Evolutionary conservation across 2,329 filamentous ascomycete species (phyloP), one percentile per base, ranked within the genome.

Genomic region (Venturia oleaginea): DNA sequence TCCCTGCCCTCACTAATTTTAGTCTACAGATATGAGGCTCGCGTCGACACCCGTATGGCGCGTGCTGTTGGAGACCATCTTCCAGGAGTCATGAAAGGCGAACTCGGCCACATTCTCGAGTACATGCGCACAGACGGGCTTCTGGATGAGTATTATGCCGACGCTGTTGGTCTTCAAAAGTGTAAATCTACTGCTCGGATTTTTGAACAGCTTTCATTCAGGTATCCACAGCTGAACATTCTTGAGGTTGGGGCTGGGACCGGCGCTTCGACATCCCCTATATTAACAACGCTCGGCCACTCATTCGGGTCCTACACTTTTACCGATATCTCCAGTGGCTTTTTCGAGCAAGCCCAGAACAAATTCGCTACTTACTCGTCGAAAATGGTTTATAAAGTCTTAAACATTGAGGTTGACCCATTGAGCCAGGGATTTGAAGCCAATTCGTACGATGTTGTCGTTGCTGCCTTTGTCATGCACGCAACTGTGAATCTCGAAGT

Each of bases 391-490:
- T 67, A 46, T 63, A 42, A 40, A 4, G 42, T 19, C 17, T 51
- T 67, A 10, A 38, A 67, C 46, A 64, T 67, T 55, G 42, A 57
- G 24, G 8, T 22, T 13, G 62, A 65, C 22, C 65, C 63, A 10
- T 24, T 46, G 8, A 42, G 59, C 19, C 66, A 67, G 40, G 66
- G 63, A n/a, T 68, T 64, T 27, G 60, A 70, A 40, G 48, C 43
- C 3, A 66, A 64, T 4, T 63, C 65, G 24, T 70, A 69, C 43
- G 71, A 73, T 54, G 24, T 72, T 55, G 65, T 73, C 13, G 67
- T 72, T 43, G 70, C 71, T n/a, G 61, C 67, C 6, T 70, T 70
- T 32, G 70, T 72, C 2, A 51, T 71, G 7, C 70, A 69, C 61
- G 67, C 66, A 1, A 69, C 68, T 0, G 17, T 15, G 19, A 57